Evolutionary conservation across 371 early-diverging fungal genomes (phyloP).

Genomic region (Mucor saturninus): DNA sequence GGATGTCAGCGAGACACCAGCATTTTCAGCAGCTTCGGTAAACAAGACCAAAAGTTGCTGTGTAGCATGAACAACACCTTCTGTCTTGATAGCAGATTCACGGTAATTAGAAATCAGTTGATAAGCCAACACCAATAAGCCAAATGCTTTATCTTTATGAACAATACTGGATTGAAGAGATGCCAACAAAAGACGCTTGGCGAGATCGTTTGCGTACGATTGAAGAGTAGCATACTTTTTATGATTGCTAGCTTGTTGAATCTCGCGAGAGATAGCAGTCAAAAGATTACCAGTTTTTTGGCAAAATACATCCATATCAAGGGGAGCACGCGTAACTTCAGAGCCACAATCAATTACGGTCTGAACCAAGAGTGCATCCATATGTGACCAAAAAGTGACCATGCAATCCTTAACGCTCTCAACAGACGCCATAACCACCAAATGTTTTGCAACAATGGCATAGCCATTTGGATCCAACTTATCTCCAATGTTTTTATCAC

Average conservation of each 20-base stretch:
- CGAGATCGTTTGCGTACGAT: conserved; percentile 14
- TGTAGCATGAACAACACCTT: conserved; percentile 19
- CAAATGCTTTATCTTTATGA: conserved; percentile 31
- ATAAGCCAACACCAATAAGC: conserved; percentile 25
- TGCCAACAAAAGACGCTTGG: conserved; percentile 31
- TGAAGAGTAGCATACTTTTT: background rate
- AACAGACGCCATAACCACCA: conserved; percentile 27
- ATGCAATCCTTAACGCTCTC: conserved; percentile 26
- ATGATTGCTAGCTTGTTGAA: background rate
- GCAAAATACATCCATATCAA: conserved; percentile 37
- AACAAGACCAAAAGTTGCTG: conserved; percentile 26
- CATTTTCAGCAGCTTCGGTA: conserved; percentile 17
- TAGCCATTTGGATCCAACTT: conserved; percentile 29
- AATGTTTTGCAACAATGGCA: conserved; percentile 36
- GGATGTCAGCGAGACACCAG: conserved; percentile 15
- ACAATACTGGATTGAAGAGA: conserved; percentile 38
- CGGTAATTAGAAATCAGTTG: conserved; percentile 21
- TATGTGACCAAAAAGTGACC: conserved; percentile 23
- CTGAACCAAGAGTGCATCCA: conserved; percentile 32
- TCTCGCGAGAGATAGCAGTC: conserved; percentile 20
- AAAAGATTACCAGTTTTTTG: conserved; percentile 30
- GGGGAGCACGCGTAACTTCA: conserved; percentile 7
- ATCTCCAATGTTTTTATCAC: conserved; percentile 25
- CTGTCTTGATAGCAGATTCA: conserved; percentile 1
- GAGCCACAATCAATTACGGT: conserved; percentile 37